These are phyloP conservation scores for Porphyrellus cyaneotinctus DNA, from an alignment of 768 basidiomycete species.

Conservation along the genomic window DNA sequence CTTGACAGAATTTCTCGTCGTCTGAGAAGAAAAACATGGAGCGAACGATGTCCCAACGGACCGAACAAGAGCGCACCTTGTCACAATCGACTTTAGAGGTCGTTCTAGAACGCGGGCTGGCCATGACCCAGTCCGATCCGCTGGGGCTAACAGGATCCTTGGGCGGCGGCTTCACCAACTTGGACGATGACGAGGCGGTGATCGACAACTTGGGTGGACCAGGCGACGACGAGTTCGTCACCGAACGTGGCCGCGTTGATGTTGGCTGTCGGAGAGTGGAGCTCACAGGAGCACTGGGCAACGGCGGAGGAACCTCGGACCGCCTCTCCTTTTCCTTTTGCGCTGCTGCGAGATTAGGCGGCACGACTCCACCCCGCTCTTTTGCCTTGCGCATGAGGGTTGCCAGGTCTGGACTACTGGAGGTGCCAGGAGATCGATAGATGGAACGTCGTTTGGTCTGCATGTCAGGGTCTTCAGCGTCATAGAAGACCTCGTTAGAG, in stretches of 20 bases:
- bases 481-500: slow-evolving; percentile 57
- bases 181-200: slow-evolving; percentile 28
- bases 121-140: slow-evolving; percentile 45
- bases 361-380: slow-evolving; percentile 51
- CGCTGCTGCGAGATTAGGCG: slow-evolving; percentile 26
- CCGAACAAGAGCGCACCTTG: slow-evolving; percentile 40
- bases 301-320: slow-evolving; percentile 42
- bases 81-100: slow-evolving; percentile 38
- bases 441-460: slow-evolving; percentile 78
- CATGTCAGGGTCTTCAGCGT: slow-evolving; percentile 62
- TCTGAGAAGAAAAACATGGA: slow-evolving; percentile 8
- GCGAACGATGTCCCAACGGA: not conserved
- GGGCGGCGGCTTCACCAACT: slow-evolving; percentile 16
- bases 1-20: slow-evolving; percentile 60
- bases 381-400: slow-evolving; percentile 83
- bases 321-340: slow-evolving; percentile 34
- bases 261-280: slow-evolving; percentile 25
- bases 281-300: slow-evolving; percentile 31
- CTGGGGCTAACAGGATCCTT: slow-evolving; percentile 33
- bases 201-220: slow-evolving; percentile 35
- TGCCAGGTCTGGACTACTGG: slow-evolving; percentile 88
- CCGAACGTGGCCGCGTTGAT: slow-evolving; percentile 39
- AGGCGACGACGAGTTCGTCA: slow-evolving; percentile 35
- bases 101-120: slow-evolving; percentile 43
- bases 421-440: slow-evolving; percentile 84